Conservation (phyloP, 805 yeast genomes). For the Yarrowia sp. region DNA sequence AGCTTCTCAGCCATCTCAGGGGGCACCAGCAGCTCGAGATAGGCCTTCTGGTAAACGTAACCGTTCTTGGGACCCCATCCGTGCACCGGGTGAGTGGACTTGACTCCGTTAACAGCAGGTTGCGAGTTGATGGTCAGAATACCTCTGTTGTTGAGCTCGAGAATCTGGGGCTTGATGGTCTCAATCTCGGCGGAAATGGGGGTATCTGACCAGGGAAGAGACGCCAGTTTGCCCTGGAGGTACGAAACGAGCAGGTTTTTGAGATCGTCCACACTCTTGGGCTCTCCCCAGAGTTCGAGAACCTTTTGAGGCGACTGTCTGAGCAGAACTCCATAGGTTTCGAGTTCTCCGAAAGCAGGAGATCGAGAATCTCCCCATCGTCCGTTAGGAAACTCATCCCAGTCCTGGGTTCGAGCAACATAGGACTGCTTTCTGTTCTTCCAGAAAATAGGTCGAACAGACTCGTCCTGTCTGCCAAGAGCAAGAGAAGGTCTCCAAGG, state of each 20-base stretch:
- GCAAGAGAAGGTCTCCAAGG: constrained; percentile 95
- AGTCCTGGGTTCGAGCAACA: constrained; percentile 81
- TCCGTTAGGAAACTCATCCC: constrained; percentile 99
- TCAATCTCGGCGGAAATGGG: constrained; percentile 75
- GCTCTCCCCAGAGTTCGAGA: constrained; percentile 84
- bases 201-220: constrained; percentile 95
- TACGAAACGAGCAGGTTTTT: constrained; percentile 64
- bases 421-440: constrained; percentile 88
- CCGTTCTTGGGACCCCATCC: constrained; percentile 98
- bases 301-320: constrained; percentile 76
- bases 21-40: constrained; percentile 80
- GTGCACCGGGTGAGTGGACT: constrained; percentile 63
- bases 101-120: constrained; percentile 81
- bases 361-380: constrained; percentile 98
- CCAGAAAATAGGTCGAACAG: constrained; percentile 95
- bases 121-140: constrained; percentile 88
- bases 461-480: constrained; percentile 73
- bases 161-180: constrained; percentile 56
- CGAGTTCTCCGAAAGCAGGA: constrained; percentile 93
- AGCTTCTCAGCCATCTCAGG: constrained; percentile 50
- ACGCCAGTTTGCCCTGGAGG: constrained; percentile 63
- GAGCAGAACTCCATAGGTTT: constrained; percentile 73
- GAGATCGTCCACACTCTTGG: constrained; percentile 58
- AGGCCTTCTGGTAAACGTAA: constrained; percentile 91
- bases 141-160: constrained; percentile 63